These are phyloP conservation scores for Alternaria solani DNA, from an alignment of 2,329 filamentous ascomycete species.

Conservation along the genomic window DNA sequence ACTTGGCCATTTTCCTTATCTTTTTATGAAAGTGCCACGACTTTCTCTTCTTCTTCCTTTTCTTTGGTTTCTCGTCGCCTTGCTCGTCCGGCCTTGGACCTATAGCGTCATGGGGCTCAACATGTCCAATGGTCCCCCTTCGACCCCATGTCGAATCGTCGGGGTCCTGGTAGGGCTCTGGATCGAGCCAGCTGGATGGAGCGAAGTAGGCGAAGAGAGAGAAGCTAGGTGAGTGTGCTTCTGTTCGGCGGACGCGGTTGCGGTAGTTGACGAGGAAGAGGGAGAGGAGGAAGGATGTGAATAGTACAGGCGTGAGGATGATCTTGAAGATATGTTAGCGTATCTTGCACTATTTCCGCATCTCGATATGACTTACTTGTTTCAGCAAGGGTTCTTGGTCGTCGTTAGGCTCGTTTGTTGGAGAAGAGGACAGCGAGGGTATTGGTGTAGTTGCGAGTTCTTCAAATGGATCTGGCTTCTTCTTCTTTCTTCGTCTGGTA, in stretches of 20 bases:
- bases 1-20: slow-evolving; percentile 64
- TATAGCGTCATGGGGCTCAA: slow-evolving; percentile 33
- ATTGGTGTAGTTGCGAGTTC: slow-evolving; percentile 37
- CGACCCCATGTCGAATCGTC: slow-evolving; percentile 36
- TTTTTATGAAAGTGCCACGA: slow-evolving; percentile 54
- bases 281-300: slow-evolving; percentile 71
- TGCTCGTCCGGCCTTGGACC: slow-evolving; percentile 17
- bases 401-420: slow-evolving; percentile 24
- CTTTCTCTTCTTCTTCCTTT: slow-evolving; percentile 22
- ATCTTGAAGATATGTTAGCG: slow-evolving; percentile 34
- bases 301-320: slow-evolving; percentile 69
- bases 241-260: slow-evolving; percentile 61
- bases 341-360: neutral
- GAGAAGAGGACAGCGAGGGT: slow-evolving; percentile 32
- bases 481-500: slow-evolving; percentile 30
- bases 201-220: slow-evolving; percentile 34
- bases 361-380: slow-evolving; percentile 26
- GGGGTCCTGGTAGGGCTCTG: slow-evolving; percentile 56
- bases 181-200: slow-evolving; percentile 42
- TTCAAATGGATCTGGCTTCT: slow-evolving; percentile 43
- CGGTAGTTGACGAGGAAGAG: slow-evolving; percentile 69
- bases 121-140: slow-evolving; percentile 23
- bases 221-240: slow-evolving; percentile 33
- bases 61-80: slow-evolving; percentile 11
- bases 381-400: slow-evolving; percentile 35